These are phyloP conservation scores for Vitis riparia DNA, from an alignment of 164 flowering plant genomes.

Conservation along the genomic window DNA sequence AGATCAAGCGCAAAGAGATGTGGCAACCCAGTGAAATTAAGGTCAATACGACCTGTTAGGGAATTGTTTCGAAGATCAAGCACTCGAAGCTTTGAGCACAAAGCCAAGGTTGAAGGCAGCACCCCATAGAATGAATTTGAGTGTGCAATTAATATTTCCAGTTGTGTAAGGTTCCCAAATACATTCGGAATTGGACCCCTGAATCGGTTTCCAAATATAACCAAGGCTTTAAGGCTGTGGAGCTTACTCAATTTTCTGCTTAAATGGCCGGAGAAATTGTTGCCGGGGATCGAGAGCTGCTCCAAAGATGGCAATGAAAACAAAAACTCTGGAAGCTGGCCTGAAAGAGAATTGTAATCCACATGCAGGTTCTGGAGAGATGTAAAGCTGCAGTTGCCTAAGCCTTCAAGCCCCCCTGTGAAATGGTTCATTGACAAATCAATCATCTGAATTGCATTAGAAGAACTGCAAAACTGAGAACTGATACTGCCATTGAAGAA, in stretches of 20 bases:
- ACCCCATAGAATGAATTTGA: constrained; percentile 64
- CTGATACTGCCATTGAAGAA: constrained; percentile 49
- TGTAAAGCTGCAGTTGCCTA: constrained; percentile 42
- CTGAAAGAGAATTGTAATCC: constrained; percentile 58
- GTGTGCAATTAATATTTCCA: constrained; percentile 57
- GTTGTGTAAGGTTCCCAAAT: constrained; percentile 45
- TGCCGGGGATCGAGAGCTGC: constrained; percentile 52
- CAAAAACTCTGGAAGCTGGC: constrained; percentile 54
- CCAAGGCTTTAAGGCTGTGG: constrained; percentile 43
- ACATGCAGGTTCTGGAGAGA: constrained; percentile 45
- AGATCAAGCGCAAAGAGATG: constrained; percentile 69
- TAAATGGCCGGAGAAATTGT: constrained; percentile 63
- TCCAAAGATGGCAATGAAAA: constrained; percentile 53
- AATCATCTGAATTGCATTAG: constrained; percentile 41
- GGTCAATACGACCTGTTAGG: constrained; percentile 43
- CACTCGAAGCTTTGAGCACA: constrained; percentile 50
- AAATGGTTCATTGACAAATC: constrained; percentile 67
- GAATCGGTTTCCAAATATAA: constrained; percentile 49
- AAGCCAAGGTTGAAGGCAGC: constrained; percentile 54
- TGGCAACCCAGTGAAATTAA: constrained; percentile 56
- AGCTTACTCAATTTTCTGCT: constrained; percentile 63
- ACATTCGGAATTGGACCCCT: constrained; percentile 61
- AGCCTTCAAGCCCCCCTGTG: constrained; percentile 53
- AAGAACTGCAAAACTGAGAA: constrained; percentile 43
- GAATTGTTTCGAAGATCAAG: constrained; percentile 82